Evolutionary conservation across 352 stramenopile species (phyloP).

Genomic region (Phytophthora tentaculata): DNA sequence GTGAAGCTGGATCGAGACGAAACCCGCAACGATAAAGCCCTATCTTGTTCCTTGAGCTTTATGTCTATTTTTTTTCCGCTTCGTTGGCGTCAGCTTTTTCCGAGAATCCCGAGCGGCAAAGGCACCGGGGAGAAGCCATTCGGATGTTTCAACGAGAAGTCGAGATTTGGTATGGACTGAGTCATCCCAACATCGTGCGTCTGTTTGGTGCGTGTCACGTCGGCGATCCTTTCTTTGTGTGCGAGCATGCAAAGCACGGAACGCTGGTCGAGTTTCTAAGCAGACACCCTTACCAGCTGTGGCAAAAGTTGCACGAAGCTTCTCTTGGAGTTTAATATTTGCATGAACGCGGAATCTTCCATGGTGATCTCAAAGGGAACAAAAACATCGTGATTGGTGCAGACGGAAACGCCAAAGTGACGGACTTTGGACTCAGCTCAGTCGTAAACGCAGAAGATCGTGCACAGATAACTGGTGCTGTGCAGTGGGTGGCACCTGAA

Average conservation of each 20-base stretch:
- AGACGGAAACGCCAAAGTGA: neutral
- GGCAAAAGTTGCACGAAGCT: neutral
- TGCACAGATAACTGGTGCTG: neutral
- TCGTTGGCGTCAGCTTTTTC: neutral
- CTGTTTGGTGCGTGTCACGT: neutral
- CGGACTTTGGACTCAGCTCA: neutral
- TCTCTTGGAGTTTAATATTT: neutral
- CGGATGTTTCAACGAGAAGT: neutral
- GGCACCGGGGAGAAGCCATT: neutral
- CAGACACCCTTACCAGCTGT: neutral
- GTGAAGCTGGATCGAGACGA: neutral
- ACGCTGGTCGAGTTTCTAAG: neutral
- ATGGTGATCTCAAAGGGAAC: neutral
- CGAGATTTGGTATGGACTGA: neutral
- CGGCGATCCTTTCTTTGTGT: neutral
- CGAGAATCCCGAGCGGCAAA: neutral
- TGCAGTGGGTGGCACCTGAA: neutral
- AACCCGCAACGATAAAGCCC: neutral
- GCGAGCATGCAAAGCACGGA: neutral
- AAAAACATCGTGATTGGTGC: neutral
- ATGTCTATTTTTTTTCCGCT: neutral
- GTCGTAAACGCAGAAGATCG: neutral
- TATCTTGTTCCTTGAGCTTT: neutral
- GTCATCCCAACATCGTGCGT: neutral
- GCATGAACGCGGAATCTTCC: neutral